Base-by-base conservation (phyloP, 2,329 filamentous ascomycete species). In the Fusarium sp. region DNA sequence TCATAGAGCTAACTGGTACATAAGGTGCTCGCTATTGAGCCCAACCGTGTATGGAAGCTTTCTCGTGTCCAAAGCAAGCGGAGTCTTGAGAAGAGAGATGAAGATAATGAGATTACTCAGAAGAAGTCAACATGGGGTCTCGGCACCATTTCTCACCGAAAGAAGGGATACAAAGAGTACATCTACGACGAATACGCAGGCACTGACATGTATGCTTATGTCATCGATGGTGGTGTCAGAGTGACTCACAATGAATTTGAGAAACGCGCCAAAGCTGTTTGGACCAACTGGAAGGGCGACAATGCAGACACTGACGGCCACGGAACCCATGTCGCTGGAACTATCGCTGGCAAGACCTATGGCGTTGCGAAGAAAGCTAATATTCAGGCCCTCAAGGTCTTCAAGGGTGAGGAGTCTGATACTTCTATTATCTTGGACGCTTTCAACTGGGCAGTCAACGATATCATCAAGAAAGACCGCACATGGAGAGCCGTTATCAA, bases 331-430 rank as follows among this genome's bases (percentile, higher is more conserved):
- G 65, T 71, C 13, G 62, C 68, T 18, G 69, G 69, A 15, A 65
- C 57, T 0, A 66, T 73, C 6, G 70, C 48, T 8, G 65, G 75
- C 13, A 74, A 62, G 28, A 73, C 62, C 1, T 76, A 69, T 8
- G 75, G 75, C 6, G 74, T 77, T n/a, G 80, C 80, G 3, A 84
- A 83, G 73, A 77, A 79, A 49, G 74, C 79, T 5, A 79, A 76
- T 7, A 61, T 85, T 7, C 71, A 84, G 15, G 79, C 80, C 4
- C 79, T 84, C 42, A 84, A 84, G 74, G 80, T 84, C 16, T 78
- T 84, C 9, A 69, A 62, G 6, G 69, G 57, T 13, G 46, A 31
- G 0, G 59, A 72, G 3, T 61, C 69, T 10, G 58, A 72, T 8
- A 73, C 66, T 1, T 63, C 72, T 2, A 61, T 70, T 20, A 63